Evolutionary conservation across 345 rosid species (phyloP).

Genomic region (Citrus mangshanensis): DNA sequence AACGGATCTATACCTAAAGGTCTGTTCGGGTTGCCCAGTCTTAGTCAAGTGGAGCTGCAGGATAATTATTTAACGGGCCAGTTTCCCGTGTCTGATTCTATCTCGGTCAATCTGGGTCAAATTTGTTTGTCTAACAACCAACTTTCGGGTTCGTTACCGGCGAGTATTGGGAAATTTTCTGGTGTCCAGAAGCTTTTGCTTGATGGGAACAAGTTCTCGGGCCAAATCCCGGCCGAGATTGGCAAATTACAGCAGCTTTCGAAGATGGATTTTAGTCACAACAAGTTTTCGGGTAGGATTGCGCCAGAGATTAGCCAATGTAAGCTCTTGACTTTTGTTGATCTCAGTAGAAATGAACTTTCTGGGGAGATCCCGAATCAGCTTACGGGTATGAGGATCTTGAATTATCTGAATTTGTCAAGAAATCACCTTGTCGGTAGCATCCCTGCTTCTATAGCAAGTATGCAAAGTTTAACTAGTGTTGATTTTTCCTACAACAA

Average conservation of each 20-base stretch:
- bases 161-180: conserved; percentile 66
- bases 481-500: conserved; percentile 91
- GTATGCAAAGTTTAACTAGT: conserved; percentile 90
- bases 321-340: conserved; percentile 74
- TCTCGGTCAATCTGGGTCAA: conserved; percentile 63
- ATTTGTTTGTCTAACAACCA: conserved; percentile 74
- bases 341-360: conserved; percentile 76
- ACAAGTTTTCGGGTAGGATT: conserved; percentile 61
- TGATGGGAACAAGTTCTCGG: conserved; percentile 78
- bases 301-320: conserved; percentile 73
- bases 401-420: conserved; percentile 82
- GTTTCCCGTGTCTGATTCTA: conserved; percentile 48
- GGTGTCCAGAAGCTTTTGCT: conserved; percentile 86
- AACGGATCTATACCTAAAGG: conserved; percentile 88
- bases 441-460: conserved; percentile 67
- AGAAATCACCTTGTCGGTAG: conserved; percentile 70
- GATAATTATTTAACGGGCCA: conserved; percentile 63
- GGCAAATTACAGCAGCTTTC: conserved; percentile 81
- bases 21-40: conserved; percentile 61
- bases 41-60: conserved; percentile 79
- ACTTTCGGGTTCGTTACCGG: conserved; percentile 71
- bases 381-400: conserved; percentile 72
- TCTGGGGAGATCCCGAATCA: conserved; percentile 79
- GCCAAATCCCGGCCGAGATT: conserved; percentile 68
- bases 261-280: conserved; percentile 74